These are phyloP conservation scores for Fusarium anguioides DNA, from an alignment of 2,329 filamentous ascomycete species.

Conservation along the genomic window DNA sequence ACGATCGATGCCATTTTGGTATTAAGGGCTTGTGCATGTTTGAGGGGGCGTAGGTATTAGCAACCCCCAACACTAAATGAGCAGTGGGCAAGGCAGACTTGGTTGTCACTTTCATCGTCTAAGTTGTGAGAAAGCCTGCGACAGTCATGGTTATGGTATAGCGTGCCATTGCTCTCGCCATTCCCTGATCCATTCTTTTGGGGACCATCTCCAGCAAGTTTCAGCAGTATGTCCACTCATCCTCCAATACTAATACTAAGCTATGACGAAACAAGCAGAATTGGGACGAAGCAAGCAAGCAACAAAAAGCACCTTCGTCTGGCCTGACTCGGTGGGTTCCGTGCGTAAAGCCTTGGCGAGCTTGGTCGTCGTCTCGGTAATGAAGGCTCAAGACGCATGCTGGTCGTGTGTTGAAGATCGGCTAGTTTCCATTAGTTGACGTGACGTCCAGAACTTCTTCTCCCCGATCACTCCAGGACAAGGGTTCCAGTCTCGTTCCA, in stretches of 20 bases:
- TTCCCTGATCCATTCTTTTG: constrained; percentile 1
- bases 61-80: background rate
- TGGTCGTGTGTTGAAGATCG: constrained; percentile 22
- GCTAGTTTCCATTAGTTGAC: constrained; percentile 18
- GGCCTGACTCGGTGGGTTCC: background rate
- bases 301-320: background rate
- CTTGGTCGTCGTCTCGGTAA: background rate
- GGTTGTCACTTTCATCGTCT: constrained; percentile 4
- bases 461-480: constrained; percentile 24
- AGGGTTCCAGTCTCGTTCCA: constrained; percentile 28
- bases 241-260: constrained; percentile 2
- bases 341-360: background rate
- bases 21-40: constrained; percentile 22
- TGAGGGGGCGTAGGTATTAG: constrained; percentile 4
- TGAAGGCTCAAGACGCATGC: constrained; percentile 1
- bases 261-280: constrained; percentile 7
- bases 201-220: background rate
- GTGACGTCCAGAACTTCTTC: constrained; percentile 4
- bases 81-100: constrained; percentile 20
- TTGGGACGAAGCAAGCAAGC: background rate
- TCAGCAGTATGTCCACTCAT: background rate
- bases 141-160: background rate
- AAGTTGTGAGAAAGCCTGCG: background rate
- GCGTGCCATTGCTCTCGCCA: constrained; percentile 1
- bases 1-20: constrained; percentile 34